Evolutionary conservation across 305 asterid genomes (phyloP), one percentile per base, ranked within the genome.

Genomic region (Fraxinus angustifolia): DNA sequence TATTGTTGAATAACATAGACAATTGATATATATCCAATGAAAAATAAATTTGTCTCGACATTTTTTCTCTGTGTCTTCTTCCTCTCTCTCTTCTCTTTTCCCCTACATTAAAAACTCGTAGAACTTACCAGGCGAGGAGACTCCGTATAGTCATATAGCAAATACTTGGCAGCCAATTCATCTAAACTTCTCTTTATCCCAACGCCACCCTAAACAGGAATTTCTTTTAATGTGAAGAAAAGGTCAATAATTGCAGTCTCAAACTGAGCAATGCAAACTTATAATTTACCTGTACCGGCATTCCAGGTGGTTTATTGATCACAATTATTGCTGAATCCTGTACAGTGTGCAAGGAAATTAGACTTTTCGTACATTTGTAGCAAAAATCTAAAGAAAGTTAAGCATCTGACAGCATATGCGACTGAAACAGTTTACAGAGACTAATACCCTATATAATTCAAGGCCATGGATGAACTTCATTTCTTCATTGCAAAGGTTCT

Each of bases 51-150:
- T 17, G 19, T 68, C 74, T 26, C 19, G 1, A 68, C 74, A 68
- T 23, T 23, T 65, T 65, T 65, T 65, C 72, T 23, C 35, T 26
- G 17, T 65, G 16, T 31, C 4, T 14, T 6, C 75, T 33, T 16
- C 40, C 75, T n/a, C 45, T 2, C 53, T 36, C 23, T 16, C 75
- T 4, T 2, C 38, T 30, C 21, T 68, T 70, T 4, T 6, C 45
- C 42, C 14, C 5, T 1, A 71, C 26, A 31, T 5, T 14, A 65
- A 73, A 34, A 84, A 80, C 42, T 77, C 58, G 11, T 81, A 40
- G 79, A 85, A 84, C 87, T 88, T 90, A 96, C 98, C 97, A 96
- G 90, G 81, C 98, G 97, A 82, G 99, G 99, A 79, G 94, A 80
- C 72, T 96, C 98, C 23, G 81, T 79, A 85, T 76, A 83, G 78